Conservation (phyloP, 2,329 filamentous ascomycete species). For the Fusarium ambrosium region DNA sequence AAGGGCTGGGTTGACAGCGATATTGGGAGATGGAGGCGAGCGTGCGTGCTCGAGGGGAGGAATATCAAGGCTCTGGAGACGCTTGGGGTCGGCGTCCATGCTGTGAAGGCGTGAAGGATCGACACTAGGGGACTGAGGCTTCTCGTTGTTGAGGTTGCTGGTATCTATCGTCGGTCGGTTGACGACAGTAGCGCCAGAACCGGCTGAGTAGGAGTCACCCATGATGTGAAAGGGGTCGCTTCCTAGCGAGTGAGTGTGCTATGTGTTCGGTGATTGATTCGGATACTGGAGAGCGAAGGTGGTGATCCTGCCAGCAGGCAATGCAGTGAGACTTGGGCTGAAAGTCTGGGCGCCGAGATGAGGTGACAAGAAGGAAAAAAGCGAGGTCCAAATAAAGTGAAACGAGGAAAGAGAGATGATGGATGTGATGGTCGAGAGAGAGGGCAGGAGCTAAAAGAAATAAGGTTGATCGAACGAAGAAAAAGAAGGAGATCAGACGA, state of each 20-base stretch:
- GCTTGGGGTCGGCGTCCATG: constrained; percentile 32
- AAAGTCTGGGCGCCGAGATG: background rate
- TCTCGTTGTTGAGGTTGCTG: constrained; percentile 11
- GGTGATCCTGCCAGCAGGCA: constrained; percentile 45
- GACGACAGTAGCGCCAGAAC: constrained; percentile 32
- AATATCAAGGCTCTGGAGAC: constrained; percentile 46
- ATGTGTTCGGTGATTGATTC: constrained; percentile 9
- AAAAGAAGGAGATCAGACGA: constrained; percentile 29
- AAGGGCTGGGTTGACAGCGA: constrained; percentile 46
- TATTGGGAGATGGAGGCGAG: constrained; percentile 50
- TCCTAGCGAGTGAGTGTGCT: background rate
- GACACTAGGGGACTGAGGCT: constrained; percentile 8
- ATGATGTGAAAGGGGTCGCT: constrained; percentile 27
- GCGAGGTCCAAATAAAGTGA: background rate
- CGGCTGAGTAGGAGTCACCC: constrained; percentile 39
- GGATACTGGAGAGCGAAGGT: background rate
- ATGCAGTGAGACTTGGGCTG: background rate
- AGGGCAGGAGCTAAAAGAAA: constrained; percentile 19
- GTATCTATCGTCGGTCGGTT: constrained; percentile 37
- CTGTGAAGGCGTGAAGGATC: constrained; percentile 33
- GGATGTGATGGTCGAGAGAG: background rate
- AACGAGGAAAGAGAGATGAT: background rate
- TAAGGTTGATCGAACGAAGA: constrained; percentile 25
- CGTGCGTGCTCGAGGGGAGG: constrained; percentile 46
- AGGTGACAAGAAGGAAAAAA: background rate